Evolutionary conservation across 257 asterid genomes (phyloP).

Genomic region (Salvia splendens): DNA sequence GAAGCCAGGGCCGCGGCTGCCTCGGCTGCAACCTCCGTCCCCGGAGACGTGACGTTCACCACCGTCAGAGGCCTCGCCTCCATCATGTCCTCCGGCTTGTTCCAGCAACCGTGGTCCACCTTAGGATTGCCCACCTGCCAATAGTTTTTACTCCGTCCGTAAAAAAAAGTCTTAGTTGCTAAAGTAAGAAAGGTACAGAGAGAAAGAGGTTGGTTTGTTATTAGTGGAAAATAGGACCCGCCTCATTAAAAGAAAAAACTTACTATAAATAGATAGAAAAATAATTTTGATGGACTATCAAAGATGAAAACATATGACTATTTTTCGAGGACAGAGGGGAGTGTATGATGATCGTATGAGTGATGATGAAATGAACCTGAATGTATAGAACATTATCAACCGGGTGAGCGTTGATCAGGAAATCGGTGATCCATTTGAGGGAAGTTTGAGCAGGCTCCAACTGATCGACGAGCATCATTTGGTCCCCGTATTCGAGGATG

Average conservation of each 20-base stretch:
- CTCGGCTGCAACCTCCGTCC: conserved; percentile 87
- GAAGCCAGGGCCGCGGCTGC: conserved; percentile 91
- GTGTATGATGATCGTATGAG: too few species aligned
- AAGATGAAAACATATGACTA: too few species aligned
- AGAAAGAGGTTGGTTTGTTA: too few species aligned
- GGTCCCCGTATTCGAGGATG: conserved; percentile 84
- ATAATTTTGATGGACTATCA: too few species aligned
- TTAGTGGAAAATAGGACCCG: too few species aligned
- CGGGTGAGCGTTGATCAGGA: conserved; percentile 78
- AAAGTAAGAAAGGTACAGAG: too few species aligned
- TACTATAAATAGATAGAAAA: too few species aligned
- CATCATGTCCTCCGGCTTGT: conserved; percentile 71
- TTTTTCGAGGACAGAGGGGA: too few species aligned
- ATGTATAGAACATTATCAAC: conserved; percentile 62
- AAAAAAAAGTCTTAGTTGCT: too few species aligned
- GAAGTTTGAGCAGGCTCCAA: conserved; percentile 66
- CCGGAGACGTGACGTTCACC: conserved; percentile 65
- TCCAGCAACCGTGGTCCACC: conserved; percentile 82
- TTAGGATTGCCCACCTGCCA: conserved; percentile 63
- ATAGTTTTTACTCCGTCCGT: too few species aligned
- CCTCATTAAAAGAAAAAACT: too few species aligned
- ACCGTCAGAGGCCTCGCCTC: conserved; percentile 61
- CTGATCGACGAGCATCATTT: conserved; percentile 57
- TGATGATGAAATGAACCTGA: conserved; percentile 32
- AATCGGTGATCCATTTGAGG: conserved; percentile 84